Percentiles rank a stretch among this genome's conserved stretches.
Evolutionary conservation across 2,329 filamentous ascomycete genomes (phyloP).

Genomic region (Catunica adiposa): DNA sequence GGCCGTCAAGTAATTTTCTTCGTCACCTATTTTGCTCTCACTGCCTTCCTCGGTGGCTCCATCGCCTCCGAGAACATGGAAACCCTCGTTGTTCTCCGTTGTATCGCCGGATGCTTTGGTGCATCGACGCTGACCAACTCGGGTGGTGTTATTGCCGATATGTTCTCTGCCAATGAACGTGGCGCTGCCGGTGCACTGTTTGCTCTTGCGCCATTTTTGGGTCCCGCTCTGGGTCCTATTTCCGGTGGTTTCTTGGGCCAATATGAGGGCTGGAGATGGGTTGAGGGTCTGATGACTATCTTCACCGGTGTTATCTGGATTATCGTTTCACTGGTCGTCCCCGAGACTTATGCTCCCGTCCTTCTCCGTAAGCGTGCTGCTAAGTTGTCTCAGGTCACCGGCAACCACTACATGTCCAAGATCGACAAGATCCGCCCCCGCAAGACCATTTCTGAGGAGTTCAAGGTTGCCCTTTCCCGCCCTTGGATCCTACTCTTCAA

Average conservation of each 20-base stretch:
- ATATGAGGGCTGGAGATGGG: conserved; percentile 46
- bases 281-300: conserved; percentile 43
- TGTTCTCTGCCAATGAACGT: conserved; percentile 38
- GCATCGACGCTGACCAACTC: conserved; percentile 46
- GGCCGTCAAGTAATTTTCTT: conserved; percentile 45
- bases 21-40: conserved; percentile 39
- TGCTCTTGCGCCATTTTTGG: conserved; percentile 46
- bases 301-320: conserved; percentile 45
- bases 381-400: conserved; percentile 33
- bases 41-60: conserved; percentile 43
- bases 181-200: conserved; percentile 44
- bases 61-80: conserved; percentile 40
- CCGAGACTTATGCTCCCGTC: conserved; percentile 44
- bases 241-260: conserved; percentile 46
- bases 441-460: conserved; percentile 29
- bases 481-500: conserved; percentile 49
- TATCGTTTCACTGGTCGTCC: conserved; percentile 31
- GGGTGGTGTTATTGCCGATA: conserved; percentile 47
- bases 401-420: conserved; percentile 38
- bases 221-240: conserved; percentile 43
- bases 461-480: conserved; percentile 40
- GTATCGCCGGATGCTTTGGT: conserved; percentile 48
- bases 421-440: conserved; percentile 28
- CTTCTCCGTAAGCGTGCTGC: conserved; percentile 36
- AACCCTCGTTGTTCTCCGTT: conserved; percentile 49